Conservation (phyloP, 768 basidiomycete genomes). For the Termitomyces sp. region DNA sequence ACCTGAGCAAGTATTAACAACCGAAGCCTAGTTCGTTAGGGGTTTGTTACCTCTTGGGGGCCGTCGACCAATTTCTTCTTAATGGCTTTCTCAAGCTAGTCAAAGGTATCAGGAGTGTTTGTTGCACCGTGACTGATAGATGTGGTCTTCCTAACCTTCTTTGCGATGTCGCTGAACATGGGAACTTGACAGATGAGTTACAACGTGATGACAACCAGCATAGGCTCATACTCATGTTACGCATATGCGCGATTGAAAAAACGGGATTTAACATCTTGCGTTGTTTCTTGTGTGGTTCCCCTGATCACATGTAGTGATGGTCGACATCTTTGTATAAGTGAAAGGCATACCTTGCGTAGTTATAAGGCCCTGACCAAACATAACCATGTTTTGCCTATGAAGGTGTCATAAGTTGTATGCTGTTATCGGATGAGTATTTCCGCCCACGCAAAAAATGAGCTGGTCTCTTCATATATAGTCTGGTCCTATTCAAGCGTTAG, state of each 20-base stretch:
- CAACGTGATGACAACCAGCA: neutral
- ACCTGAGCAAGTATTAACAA: slow-evolving; percentile 5
- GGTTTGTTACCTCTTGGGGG: slow-evolving; percentile 4
- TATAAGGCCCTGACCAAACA: neutral
- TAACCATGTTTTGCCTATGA: neutral
- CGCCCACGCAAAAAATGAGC: neutral
- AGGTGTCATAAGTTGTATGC: neutral
- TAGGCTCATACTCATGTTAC: slow-evolving; percentile 1
- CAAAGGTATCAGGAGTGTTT: neutral
- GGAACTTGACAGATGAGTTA: neutral
- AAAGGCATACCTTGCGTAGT: slow-evolving; percentile 1
- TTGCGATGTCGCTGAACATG: slow-evolving; percentile 11
- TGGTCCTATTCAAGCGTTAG: neutral
- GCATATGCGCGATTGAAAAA: slow-evolving; percentile 9
- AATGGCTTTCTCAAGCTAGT: slow-evolving; percentile 4
- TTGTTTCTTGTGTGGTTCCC: slow-evolving; percentile 11
- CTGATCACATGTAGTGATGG: neutral
- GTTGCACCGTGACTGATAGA: neutral
- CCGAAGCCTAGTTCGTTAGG: neutral
- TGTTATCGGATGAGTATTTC: neutral
- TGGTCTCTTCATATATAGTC: slow-evolving; percentile 2
- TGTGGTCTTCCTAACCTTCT: slow-evolving; percentile 5
- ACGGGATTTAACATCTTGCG: slow-evolving; percentile 10
- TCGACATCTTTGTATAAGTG: neutral
- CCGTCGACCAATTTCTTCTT: neutral